Conservation (phyloP, 345 rosid species). For the Eucalyptus polybractea region DNA sequence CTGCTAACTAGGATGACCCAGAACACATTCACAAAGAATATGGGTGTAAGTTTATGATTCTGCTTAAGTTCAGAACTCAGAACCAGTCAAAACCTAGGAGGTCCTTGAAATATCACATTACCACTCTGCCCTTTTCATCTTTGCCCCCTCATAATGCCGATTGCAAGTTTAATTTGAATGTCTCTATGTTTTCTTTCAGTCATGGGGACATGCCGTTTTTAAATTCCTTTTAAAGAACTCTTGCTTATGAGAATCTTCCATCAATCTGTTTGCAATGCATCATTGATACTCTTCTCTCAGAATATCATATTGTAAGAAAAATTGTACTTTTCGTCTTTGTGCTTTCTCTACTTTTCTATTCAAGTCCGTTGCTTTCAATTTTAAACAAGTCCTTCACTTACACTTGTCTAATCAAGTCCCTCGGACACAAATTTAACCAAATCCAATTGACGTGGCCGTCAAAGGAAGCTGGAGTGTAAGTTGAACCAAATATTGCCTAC, state of each 20-base stretch:
- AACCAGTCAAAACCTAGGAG: background rate
- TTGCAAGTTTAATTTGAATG: background rate
- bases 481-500: background rate
- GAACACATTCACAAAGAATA: constrained; percentile 11
- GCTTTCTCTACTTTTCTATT: background rate
- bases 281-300: background rate
- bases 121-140: background rate
- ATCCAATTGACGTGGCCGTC: background rate
- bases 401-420: background rate
- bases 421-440: background rate
- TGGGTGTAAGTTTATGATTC: constrained; percentile 19
- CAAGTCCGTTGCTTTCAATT: background rate
- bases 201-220: background rate
- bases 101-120: background rate
- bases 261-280: background rate
- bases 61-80: background rate
- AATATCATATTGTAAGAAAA: background rate
- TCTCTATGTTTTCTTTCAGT: background rate
- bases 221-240: background rate
- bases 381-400: background rate
- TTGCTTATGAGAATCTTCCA: background rate
- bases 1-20: constrained; percentile 9
- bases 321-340: background rate
- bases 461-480: background rate
- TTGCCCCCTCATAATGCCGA: background rate